Conservation (phyloP, 805 yeast species). For the Sugiyamaella boreocaroliniensis region DNA sequence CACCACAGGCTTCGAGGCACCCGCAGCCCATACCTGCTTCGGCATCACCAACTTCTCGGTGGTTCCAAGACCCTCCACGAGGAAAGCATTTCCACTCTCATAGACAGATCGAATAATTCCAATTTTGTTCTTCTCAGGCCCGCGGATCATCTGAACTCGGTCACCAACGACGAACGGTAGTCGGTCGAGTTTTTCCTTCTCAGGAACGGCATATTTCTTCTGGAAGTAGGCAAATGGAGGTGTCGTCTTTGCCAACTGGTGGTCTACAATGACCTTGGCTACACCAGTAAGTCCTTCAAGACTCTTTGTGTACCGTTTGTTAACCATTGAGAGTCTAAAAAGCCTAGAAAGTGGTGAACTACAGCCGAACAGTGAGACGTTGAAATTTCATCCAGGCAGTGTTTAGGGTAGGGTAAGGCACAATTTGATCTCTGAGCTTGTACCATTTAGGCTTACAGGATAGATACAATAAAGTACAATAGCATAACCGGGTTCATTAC, state of each 20-base stretch:
- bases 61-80: conserved; percentile 63
- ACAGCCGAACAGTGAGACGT: background rate
- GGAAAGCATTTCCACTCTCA: conserved; percentile 53
- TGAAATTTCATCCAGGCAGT: background rate
- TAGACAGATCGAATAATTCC: conserved; percentile 58
- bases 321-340: conserved; percentile 11
- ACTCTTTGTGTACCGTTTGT: conserved; percentile 12
- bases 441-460: background rate
- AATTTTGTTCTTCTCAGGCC: conserved; percentile 67
- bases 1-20: conserved; percentile 64
- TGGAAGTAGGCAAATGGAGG: conserved; percentile 22
- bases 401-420: background rate
- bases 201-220: conserved; percentile 26
- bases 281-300: conserved; percentile 19
- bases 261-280: conserved; percentile 15
- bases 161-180: conserved; percentile 58
- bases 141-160: conserved; percentile 63
- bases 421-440: background rate
- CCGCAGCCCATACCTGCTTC: conserved; percentile 61
- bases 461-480: background rate
- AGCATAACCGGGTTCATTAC: background rate
- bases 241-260: conserved; percentile 9
- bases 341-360: background rate
- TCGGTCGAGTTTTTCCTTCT: conserved; percentile 32
- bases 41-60: conserved; percentile 62